Evolutionary conservation across 2,329 filamentous ascomycete species (phyloP), one percentile per base, ranked within the genome.

Genomic region (Juglanconis oblonga): DNA sequence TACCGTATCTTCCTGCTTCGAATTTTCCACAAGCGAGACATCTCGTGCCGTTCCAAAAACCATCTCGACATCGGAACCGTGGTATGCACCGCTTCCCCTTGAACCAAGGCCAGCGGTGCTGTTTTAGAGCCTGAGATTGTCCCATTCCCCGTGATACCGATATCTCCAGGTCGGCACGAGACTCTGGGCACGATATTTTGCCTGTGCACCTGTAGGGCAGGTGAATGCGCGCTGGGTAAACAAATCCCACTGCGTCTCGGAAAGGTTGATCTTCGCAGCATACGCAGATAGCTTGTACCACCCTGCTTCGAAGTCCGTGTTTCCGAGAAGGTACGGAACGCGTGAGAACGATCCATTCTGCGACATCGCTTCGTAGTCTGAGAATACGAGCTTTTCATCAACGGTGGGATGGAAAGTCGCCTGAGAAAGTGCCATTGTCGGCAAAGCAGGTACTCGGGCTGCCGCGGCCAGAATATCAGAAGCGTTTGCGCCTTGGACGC

Each of bases 161-260:
- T 59, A 59, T 35, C 57, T 52, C 57, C 57, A 59, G 11, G 51
- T 59, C 14, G 57, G 57, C 33, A 57, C 45, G 2, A 42, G 54
- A 10, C 49, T 24, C 17, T 57, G 14, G 3, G 35, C 35, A 14
- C 54, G 54, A 24, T 57, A 57, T 33, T 45, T 33, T 35, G 54
- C 54, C 54, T 57, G 54, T 14, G 54, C 45, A 14, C 33, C 54
- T n/a, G 54, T 57, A 3, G 54, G 35, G 45, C 54, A 57, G 5
- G 54, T 57, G 45, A 57, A 57, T 35, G 54, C 54, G 29, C 54
- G 54, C 45, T 57, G 45, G 54, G 49, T 57, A 45, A 42, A 57
- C 14, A 57, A 35, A 10, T 57, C 54, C 54, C 54, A 57, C 35
- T 42, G 54, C 17, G 54, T 3, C 35, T 57, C 54, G 9, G 45